These are phyloP conservation scores for Ganoderma lingzhi DNA, from an alignment of 1,284 basidiomycete genomes.

Conservation along the genomic window DNA sequence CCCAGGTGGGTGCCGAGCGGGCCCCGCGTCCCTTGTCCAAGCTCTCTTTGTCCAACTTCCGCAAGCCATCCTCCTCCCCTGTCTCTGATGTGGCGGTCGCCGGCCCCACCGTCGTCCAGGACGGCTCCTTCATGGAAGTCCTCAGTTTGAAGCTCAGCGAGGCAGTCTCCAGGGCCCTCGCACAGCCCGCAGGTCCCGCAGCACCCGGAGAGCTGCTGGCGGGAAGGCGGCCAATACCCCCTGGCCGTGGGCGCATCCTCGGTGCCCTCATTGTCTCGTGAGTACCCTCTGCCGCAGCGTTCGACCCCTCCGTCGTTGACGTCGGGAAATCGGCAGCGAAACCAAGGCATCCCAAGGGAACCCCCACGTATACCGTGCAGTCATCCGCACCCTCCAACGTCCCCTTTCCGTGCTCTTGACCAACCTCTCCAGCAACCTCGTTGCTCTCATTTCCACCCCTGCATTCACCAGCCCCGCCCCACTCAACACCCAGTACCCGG, in stretches of 20 bases:
- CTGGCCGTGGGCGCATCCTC: conserved; percentile 70
- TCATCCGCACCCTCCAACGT: conserved; percentile 75
- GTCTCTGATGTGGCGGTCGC: conserved; percentile 47
- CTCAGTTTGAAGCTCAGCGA: conserved; percentile 80
- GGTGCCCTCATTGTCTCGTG: conserved; percentile 75
- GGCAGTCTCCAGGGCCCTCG: conserved; percentile 78
- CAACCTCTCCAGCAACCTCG: conserved; percentile 71
- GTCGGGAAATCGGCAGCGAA: conserved; percentile 55
- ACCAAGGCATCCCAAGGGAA: conserved; percentile 69
- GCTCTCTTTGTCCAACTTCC: conserved; percentile 64
- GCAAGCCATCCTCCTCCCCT: conserved; percentile 50
- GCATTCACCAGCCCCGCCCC: conserved; percentile 62
- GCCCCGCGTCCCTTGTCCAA: conserved; percentile 60
- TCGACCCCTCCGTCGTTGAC: conserved; percentile 22
- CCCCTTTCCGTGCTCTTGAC: conserved; percentile 77
- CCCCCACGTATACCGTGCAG: conserved; percentile 69
- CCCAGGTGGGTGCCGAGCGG: conserved; percentile 50
- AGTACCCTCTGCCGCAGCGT: conserved; percentile 41
- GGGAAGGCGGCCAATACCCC: conserved; percentile 74
- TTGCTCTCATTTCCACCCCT: conserved; percentile 70
- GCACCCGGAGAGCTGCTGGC: conserved; percentile 57
- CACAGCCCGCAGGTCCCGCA: conserved; percentile 64
- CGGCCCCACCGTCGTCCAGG: conserved; percentile 62
- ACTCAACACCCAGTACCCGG: conserved; percentile 58
- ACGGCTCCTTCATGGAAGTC: conserved; percentile 80